Base-by-base conservation (phyloP, 768 basidiomycete species). In the Suillus hirtellus region DNA sequence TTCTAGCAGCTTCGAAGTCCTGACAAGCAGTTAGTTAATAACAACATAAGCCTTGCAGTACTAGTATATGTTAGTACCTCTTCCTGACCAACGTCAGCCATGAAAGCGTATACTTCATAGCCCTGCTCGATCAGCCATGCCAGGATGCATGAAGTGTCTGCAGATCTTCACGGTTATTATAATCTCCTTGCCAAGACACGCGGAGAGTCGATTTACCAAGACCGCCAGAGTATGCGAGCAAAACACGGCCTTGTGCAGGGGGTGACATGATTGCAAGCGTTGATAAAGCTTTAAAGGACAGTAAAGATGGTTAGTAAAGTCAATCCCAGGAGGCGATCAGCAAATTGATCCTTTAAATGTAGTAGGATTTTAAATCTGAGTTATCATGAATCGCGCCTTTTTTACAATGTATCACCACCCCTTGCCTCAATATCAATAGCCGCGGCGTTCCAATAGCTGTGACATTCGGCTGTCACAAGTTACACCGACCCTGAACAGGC, bases 121-220 rank as follows among this genome's bases (percentile, higher is more conserved):
- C 94, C 95, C 76, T 98, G 84, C 76, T 99, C 97, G 77, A 99
- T 95, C 78, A 99, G 83, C 96, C 96, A 99, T 59, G 94, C 94
- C 70, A 99, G 89, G 80, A 99, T 99, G 79, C 96, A 99, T 43
- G 96, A 98, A n/a, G 97, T 99, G 78, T 99, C 97, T 96, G 70
- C 3, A 35, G 65, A 64, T 72, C 61, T 53, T 53, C 31, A 31
- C 31, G 31, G 19, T 35, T 35, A 21, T 14, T 56, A 56, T 27
- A 11, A 56, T 56, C 14, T 56, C 19, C 43, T 31, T 31, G 31
- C 31, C 31, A 31, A 31, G 31, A 31, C 21, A 2, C n/a, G 17
- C 14, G 46, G 1, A 12, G 54, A 63, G 31, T 55, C 5, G 15
- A 81, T 93, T 69, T 64, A 96, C 96, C 96, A 59, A 99, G 86